phyloP scores from a whole-genome alignment of 495 filamentous ascomycete genomes.

The Sordaria brevicollis region DNA sequence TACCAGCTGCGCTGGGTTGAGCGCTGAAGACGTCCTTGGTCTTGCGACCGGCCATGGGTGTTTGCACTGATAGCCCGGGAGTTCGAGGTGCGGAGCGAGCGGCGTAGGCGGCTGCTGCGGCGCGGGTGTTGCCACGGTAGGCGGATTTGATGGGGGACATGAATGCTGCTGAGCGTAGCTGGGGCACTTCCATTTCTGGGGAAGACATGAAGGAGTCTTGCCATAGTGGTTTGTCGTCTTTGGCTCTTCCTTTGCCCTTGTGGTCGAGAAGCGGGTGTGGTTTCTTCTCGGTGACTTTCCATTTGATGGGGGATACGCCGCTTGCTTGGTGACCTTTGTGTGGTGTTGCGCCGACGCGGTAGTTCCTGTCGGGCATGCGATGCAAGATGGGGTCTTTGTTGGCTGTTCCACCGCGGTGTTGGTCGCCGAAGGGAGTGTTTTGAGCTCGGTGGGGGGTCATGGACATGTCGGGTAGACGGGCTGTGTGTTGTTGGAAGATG shows the following conservation, averaged over 20 bases:
- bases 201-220: slow-evolving; percentile 61
- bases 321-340: slow-evolving; percentile 33
- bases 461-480: slow-evolving; percentile 44
- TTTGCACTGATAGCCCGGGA: slow-evolving; percentile 73
- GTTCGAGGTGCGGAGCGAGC: slow-evolving; percentile 36
- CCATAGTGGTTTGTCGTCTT: slow-evolving; percentile 27
- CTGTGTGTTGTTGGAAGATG: slow-evolving; percentile 31
- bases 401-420: slow-evolving; percentile 6
- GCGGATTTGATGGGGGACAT: slow-evolving; percentile 50
- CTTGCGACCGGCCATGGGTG: slow-evolving; percentile 41
- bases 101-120: background rate
- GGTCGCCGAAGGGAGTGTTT: slow-evolving; percentile 8
- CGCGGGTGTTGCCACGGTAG: slow-evolving; percentile 8
- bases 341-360: slow-evolving; percentile 85
- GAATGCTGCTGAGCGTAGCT: slow-evolving; percentile 78
- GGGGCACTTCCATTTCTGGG: slow-evolving; percentile 67
- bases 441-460: slow-evolving; percentile 36
- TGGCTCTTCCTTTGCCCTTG: slow-evolving; percentile 21
- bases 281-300: slow-evolving; percentile 22
- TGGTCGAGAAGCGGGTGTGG: background rate
- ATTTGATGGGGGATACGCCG: slow-evolving; percentile 23
- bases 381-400: slow-evolving; percentile 69
- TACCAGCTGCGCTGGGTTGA: background rate
- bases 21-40: slow-evolving; percentile 30
- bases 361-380: slow-evolving; percentile 83